Evolutionary conservation across 2,329 filamentous ascomycete genomes (phyloP), one percentile per base, ranked within the genome.

Genomic region (Colletotrichum scovillei): DNA sequence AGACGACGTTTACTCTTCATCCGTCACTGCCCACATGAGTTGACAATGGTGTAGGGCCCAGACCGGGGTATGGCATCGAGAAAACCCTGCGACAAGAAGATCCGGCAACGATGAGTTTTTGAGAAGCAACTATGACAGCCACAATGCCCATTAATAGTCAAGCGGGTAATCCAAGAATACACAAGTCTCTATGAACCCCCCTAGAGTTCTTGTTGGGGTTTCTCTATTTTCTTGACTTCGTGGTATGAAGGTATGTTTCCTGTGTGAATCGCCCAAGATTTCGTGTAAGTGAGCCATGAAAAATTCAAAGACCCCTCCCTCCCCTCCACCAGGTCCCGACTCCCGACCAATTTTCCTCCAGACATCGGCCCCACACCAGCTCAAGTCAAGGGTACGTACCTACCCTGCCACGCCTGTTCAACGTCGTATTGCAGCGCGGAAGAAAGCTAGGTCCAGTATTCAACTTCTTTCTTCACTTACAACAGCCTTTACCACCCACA

Each of bases 81-180:
- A 64, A 64, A 64, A 64, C 62, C 62, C 62, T 64, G 62, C 62
- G 35, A 32, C 49, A 53, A 42, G 62, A 42, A 53, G 63, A 65
- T 28, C 32, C 1, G 30, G 63, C 14, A 65, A 28, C 9, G 24
- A 65, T 35, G 46, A 35, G n/a, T 53, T 53, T 53, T 63, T 19
- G 19, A n/a, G 28, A 52, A 42, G 46, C n/a, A 32, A 22, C 19
- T 16, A 19, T 9, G 12, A n/a, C 28, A 30, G 16, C n/a, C 60
- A 35, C 46, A 53, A 32, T 26, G 8, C 19, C 16, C 3, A 19
- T 4, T n/a, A n/a, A 5, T 49, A 49, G 3, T n/a, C 42, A 16
- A 42, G 16, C 19, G 3, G 5, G 5, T 4, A 12, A 12, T 63
- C 2, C 1, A 5, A 11, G 1, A 7, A 9, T 24, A 19, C 9